Conservation (phyloP, 495 filamentous ascomycete genomes). For the Xylaria telfairii region DNA sequence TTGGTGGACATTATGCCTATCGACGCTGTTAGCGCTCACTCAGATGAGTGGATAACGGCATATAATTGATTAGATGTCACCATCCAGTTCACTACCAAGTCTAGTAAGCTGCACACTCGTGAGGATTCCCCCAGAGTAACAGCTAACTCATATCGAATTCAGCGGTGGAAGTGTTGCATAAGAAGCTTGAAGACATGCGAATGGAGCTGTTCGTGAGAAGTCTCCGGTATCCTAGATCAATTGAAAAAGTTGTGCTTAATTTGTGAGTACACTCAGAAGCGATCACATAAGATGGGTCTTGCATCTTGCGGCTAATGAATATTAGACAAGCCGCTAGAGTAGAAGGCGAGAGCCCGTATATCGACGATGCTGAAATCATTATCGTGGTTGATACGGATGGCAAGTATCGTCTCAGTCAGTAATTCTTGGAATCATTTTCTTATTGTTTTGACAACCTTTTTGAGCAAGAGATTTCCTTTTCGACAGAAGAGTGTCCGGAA, state of each 20-base stretch:
- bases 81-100: constrained; percentile 20
- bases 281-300: too few species aligned
- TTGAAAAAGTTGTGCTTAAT: constrained; percentile 32
- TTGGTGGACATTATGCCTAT: constrained; percentile 5
- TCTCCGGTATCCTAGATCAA: constrained; percentile 26
- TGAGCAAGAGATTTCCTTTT: too few species aligned
- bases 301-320: not conserved
- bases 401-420: constrained; percentile 28
- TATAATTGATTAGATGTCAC: not conserved
- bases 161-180: constrained; percentile 20
- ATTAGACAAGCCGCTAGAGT: constrained; percentile 30
- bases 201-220: constrained; percentile 32
- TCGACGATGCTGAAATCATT: constrained; percentile 31
- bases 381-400: constrained; percentile 22
- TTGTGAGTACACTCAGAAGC: constrained; percentile 19
- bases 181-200: constrained; percentile 32
- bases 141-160: not conserved
- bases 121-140: not conserved
- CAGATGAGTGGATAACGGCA: constrained; percentile 9
- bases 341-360: constrained; percentile 30
- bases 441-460: too few species aligned
- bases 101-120: not conserved
- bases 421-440: too few species aligned
- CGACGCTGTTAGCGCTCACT: not conserved
- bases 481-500: too few species aligned